Percentiles rank a stretch among this genome's conserved stretches.
Conservation (phyloP, 139 green algal genomes). For the Coccomyxa sp. region DNA sequence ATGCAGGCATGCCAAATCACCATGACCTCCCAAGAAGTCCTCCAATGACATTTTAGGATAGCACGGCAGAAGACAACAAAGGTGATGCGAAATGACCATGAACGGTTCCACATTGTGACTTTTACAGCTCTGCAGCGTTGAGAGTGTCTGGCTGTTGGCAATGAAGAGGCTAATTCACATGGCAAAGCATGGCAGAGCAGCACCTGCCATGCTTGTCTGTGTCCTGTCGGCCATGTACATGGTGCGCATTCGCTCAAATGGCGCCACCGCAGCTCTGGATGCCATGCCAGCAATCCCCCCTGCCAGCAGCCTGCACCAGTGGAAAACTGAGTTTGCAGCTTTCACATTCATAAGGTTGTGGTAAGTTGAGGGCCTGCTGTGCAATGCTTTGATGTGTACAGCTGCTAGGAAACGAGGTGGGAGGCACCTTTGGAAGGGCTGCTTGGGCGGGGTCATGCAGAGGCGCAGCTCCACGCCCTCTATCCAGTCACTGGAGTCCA, state of each 20-base stretch:
- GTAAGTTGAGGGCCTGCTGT: neutral
- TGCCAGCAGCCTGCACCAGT: constrained; percentile 20
- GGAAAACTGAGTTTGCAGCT: neutral
- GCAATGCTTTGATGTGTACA: neutral
- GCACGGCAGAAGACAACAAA: neutral
- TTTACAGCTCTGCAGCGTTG: too few species aligned
- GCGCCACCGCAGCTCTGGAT: constrained; percentile 26
- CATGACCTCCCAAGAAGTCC: neutral
- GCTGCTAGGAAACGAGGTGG: neutral
- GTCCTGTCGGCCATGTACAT: constrained; percentile 5
- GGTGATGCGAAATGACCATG: neutral
- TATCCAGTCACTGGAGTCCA: constrained; percentile 23
- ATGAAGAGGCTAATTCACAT: neutral
- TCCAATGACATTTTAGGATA: neutral
- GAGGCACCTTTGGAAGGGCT: constrained; percentile 6
- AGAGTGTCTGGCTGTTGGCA: too few species aligned
- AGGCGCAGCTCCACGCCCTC: constrained; percentile 25
- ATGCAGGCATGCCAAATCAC: neutral
- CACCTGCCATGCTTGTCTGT: neutral
- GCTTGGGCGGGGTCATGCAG: constrained; percentile 16
- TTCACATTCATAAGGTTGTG: neutral
- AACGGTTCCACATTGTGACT: too few species aligned
- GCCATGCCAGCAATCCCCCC: constrained; percentile 33
- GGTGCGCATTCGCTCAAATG: constrained; percentile 30
- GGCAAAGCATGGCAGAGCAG: neutral